Evolutionary conservation across 1,284 basidiomycete genomes (phyloP).

Genomic region (Ceratobasidium sp.): DNA sequence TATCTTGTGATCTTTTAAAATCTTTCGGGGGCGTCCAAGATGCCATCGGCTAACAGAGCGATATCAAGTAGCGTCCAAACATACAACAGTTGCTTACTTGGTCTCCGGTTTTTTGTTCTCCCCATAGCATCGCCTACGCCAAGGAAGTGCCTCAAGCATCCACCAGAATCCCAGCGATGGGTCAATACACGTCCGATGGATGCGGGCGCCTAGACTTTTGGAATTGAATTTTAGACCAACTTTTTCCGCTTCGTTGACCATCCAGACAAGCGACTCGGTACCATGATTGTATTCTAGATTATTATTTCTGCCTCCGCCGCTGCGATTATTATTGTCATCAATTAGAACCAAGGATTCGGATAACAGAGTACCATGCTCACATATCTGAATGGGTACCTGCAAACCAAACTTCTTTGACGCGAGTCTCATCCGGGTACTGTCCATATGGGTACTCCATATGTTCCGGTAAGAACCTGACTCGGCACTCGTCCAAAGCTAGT

Average conservation of each 20-base stretch:
- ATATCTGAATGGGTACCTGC: slow-evolving; percentile 55
- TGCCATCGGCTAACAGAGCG: neutral
- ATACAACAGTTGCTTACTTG: neutral
- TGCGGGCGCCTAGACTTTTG: neutral
- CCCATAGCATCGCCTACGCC: neutral
- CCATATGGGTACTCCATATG: slow-evolving; percentile 47
- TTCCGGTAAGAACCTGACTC: slow-evolving; percentile 60
- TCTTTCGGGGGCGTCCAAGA: neutral
- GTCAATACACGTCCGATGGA: neutral
- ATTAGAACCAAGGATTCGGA: too few species aligned
- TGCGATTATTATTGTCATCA: neutral
- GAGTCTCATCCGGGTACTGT: slow-evolving; percentile 46
- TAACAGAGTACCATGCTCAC: slow-evolving; percentile 49
- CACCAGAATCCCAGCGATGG: neutral
- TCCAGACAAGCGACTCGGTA: slow-evolving; percentile 48
- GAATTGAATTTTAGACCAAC: neutral
- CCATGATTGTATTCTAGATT: slow-evolving; percentile 45
- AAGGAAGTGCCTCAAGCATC: neutral
- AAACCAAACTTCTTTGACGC: slow-evolving; percentile 54
- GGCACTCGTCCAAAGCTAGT: slow-evolving; percentile 58
- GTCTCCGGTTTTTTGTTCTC: neutral
- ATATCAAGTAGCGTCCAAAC: neutral
- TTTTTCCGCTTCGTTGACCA: slow-evolving; percentile 48
- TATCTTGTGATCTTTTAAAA: neutral
- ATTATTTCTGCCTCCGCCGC: slow-evolving; percentile 49